Evolutionary conservation across 352 stramenopile species (phyloP), one percentile per base, ranked within the genome.

Genomic region (Globisporangium paddicum): DNA sequence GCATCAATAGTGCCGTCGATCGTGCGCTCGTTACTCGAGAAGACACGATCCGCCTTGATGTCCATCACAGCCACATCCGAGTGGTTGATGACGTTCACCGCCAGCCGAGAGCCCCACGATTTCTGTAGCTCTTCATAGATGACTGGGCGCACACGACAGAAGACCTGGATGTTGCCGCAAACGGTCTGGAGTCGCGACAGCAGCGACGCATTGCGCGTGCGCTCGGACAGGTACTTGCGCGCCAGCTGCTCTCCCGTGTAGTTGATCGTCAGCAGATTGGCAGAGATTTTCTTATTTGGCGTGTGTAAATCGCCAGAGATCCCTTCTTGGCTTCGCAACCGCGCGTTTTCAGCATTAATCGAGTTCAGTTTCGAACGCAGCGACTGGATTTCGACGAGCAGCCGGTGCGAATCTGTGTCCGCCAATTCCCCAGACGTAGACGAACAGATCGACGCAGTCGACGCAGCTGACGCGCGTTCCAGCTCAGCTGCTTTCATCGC

Each of bases 91-190:
- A 93, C 82, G 30, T 90, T 89, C 44, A 95, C 79, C n/a, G 77
- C 69, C 48, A 89, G 41, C 38, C 74, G 76, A 0, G 72, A 76
- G 11, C 77, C 79, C 59, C 75, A 80, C 0, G 68, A 68, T 46
- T 82, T 88, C 19, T 86, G 71, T 30, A 88, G 52, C 44, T 93
- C 83, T 61, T 88, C 78, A 10, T 74, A 72, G 40, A 93, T 87
- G 38, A 96, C 65, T 4, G 93, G 93, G 5, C 93, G 87, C 18
- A 97, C 87, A 44, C 93, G 86, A 61, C 89, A 97, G 56, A 97
- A 95, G 5, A 98, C 93, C 68, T 96, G 89, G 53, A 98, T 98
- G 51, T 98, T 98, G 40, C 93, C 93, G 54, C 89, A 94, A 0
- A 98, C 75, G 23, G 83, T 93, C 63, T 95, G 86, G 13, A 95